Percentiles rank a stretch among this genome's conserved stretches.
Conservation (phyloP, 768 basidiomycete species). For the Galerina sulciceps region DNA sequence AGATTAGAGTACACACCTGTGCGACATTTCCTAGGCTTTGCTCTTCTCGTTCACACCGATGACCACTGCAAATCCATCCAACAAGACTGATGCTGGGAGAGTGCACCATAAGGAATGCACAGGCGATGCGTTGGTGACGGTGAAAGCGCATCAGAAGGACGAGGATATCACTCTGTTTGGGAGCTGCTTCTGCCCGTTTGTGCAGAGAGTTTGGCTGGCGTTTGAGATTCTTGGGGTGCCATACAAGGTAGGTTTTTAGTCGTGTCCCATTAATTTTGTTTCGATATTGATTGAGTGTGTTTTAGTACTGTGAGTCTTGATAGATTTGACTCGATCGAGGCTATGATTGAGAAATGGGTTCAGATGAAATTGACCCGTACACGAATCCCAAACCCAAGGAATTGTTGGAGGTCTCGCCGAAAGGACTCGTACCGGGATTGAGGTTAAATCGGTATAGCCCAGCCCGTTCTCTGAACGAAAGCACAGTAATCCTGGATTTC, state of each 20-base stretch:
- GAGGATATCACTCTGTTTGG: slow-evolving; percentile 70
- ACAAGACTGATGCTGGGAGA: slow-evolving; percentile 27
- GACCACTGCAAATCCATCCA: neutral
- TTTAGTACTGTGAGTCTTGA: slow-evolving; percentile 25
- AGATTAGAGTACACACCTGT: too few species aligned
- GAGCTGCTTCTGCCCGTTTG: slow-evolving; percentile 81
- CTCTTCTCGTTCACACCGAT: too few species aligned
- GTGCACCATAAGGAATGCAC: slow-evolving; percentile 45
- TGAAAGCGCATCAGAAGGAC: slow-evolving; percentile 46
- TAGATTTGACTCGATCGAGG: neutral
- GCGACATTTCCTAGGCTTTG: too few species aligned
- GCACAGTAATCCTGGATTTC: slow-evolving; percentile 78
- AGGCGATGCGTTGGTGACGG: slow-evolving; percentile 59
- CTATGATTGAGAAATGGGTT: neutral
- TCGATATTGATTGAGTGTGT: neutral
- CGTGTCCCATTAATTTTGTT: neutral
- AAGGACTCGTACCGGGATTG: slow-evolving; percentile 78
- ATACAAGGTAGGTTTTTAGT: slow-evolving; percentile 59
- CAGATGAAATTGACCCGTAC: slow-evolving; percentile 85
- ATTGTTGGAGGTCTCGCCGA: slow-evolving; percentile 80
- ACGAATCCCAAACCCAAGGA: slow-evolving; percentile 80
- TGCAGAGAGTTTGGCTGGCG: slow-evolving; percentile 80
- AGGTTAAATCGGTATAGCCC: slow-evolving; percentile 57
- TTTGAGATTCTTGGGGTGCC: slow-evolving; percentile 72
- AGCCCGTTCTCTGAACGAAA: slow-evolving; percentile 74